phyloP scores from a whole-genome alignment of 2,329 filamentous ascomycete genomes.

The Fusarium temperatum region DNA sequence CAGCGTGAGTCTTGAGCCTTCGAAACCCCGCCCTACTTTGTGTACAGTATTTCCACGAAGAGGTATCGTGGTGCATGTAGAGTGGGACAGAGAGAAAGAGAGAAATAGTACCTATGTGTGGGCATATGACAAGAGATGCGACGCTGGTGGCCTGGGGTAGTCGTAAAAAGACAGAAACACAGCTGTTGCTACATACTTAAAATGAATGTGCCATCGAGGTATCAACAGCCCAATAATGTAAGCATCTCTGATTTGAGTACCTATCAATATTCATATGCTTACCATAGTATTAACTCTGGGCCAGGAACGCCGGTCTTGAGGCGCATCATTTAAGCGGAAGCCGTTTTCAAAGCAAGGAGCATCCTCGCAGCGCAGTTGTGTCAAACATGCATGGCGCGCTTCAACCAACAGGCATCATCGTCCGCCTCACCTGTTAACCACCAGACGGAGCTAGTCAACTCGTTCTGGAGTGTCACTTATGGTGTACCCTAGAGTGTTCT shows the following conservation, averaged over 20 bases:
- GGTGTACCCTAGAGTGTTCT: constrained; percentile 6
- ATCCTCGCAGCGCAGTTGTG: constrained; percentile 5
- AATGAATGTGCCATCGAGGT: not conserved
- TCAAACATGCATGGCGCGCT: not conserved
- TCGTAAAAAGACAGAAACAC: not conserved
- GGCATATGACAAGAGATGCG: not conserved
- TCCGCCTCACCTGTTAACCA: not conserved
- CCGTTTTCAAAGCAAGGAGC: not conserved
- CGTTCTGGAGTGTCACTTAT: not conserved
- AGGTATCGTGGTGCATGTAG: not conserved
- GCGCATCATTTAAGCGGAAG: not conserved
- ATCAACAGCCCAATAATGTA: not conserved
- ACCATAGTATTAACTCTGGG: not conserved
- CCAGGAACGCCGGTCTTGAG: not conserved
- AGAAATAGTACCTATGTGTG: not conserved
- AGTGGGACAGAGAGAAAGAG: not conserved
- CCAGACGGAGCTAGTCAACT: not conserved
- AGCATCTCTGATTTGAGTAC: not conserved
- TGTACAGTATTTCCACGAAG: not conserved
- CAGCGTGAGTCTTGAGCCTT: not conserved
- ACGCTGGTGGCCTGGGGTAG: constrained; percentile 20
- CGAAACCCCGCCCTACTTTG: constrained; percentile 16
- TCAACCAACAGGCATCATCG: not conserved
- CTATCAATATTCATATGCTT: not conserved
- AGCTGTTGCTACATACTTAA: not conserved